Evolutionary conservation across 208 protist species (phyloP).

Genomic region (Trypanosomatidae sp.): DNA sequence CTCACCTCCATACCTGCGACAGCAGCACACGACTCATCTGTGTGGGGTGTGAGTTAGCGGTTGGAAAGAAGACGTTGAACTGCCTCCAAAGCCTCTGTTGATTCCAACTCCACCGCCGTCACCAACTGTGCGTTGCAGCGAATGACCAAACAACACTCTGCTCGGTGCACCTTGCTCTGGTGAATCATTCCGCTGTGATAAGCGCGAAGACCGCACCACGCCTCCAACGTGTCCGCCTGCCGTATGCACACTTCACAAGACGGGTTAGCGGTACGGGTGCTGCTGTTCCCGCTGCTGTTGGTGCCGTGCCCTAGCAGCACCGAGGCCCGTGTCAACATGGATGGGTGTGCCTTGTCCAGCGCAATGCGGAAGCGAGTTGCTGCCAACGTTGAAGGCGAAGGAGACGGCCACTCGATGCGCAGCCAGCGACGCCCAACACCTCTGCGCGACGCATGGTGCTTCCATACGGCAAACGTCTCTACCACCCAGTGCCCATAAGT

Average conservation of each 20-base stretch:
- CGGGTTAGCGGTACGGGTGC: neutral
- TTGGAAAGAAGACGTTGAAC: conserved; percentile 3
- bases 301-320: neutral
- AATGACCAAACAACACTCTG: conserved; percentile 57
- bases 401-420: conserved; percentile 1
- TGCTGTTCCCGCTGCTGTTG: neutral
- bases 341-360: conserved; percentile 14
- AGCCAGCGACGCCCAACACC: conserved; percentile 45
- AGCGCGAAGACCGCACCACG: conserved; percentile 40
- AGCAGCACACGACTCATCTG: neutral
- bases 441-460: conserved; percentile 64
- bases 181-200: conserved; percentile 61
- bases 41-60: neutral
- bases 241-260: conserved; percentile 30
- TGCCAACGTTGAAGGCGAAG: neutral
- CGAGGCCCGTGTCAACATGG: conserved; percentile 4
- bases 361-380: conserved; percentile 14
- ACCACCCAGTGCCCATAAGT: neutral
- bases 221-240: conserved; percentile 36
- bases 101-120: conserved; percentile 60
- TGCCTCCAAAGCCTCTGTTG: conserved; percentile 30
- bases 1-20: neutral
- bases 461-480: conserved; percentile 36
- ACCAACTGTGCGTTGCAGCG: conserved; percentile 45
- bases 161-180: conserved; percentile 33